Evolutionary conservation across 2,329 filamentous ascomycete species (phyloP), one percentile per base, ranked within the genome.

Genomic region (Trichoderma atroviride): DNA sequence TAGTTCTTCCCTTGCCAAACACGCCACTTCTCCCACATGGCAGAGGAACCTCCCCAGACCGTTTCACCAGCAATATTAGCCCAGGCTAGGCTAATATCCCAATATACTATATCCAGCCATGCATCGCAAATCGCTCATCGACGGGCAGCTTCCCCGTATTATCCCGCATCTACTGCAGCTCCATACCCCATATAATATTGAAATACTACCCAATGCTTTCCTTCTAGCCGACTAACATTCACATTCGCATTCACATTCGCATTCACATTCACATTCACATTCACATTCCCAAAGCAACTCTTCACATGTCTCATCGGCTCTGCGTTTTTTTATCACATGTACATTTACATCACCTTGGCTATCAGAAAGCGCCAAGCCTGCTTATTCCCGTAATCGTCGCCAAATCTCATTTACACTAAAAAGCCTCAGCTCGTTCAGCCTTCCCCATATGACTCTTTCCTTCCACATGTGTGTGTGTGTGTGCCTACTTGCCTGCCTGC

Each of bases 401-500:
- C 3, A 43, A n/a, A 19, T 6, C 4, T 40, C 37, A 40, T 0
- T 19, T 43, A n/a, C 5, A n/a, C 19, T 10, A 9, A 43, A 43
- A 43, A 19, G 40, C 40, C 40, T 43, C 24, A 43, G 16, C 24
- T n/a, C 37, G 1, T 7, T 27, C 9, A 35, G 33, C 33, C 33
- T 35, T 35, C 33, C 52, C 63, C 63, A 59, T 52, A 67, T 59
- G 64, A 59, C 64, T 43, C 40, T 56, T 59, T 69, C 33, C 13
- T 19, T 35, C 58, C 47, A 35, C 56, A 50, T 11, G 58, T 50
- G 52, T 52, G 43, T 57, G 58, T 62, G 35, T 52, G 10, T 68
- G 37, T 19, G 37, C 37, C 35, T 37, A 5, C 27, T 5, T 29
- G 27, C 27, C 27, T 29, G 35, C 35, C 29, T 31, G 31, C 31